Evolutionary conservation across 139 green algal genomes (phyloP).

Genomic region (Marvania coccoides): DNA sequence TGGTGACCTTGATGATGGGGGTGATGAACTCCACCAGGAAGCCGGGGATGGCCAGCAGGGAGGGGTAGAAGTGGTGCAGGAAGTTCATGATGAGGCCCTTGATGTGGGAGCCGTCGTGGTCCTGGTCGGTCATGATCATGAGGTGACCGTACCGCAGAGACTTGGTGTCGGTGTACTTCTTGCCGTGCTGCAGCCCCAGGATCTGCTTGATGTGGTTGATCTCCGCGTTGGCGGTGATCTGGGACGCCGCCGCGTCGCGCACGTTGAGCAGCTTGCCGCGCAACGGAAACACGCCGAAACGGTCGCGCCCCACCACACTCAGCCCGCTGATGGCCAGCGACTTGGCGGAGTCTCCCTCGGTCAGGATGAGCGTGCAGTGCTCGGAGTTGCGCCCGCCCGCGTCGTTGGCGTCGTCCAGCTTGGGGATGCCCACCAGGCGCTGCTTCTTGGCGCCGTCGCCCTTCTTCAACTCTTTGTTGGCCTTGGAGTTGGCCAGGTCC

Average conservation of each 20-base stretch:
- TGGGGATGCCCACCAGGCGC: constrained; percentile 77
- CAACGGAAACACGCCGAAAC: constrained; percentile 96
- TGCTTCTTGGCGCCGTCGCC: constrained; percentile 86
- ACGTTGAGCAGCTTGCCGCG: constrained; percentile 99
- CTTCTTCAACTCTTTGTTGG: constrained; percentile 95
- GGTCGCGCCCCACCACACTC: constrained; percentile 88
- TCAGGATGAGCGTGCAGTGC: constrained; percentile 99
- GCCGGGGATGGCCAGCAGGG: constrained; percentile 82
- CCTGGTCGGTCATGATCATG: constrained; percentile 99
- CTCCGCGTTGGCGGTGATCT: constrained; percentile 93
- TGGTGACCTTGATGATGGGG: constrained; percentile 96
- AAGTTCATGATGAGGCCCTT: constrained; percentile 99
- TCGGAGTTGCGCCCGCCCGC: constrained; percentile 76
- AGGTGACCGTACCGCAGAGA: constrained; percentile 95
- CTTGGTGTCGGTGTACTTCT: constrained; percentile 84
- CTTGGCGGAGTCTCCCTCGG: constrained; percentile 97
- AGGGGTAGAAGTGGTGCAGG: constrained; percentile 96
- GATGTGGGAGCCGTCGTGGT: constrained; percentile 99
- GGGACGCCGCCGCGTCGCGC: constrained; percentile 77
- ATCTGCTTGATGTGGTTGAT: constrained; percentile 99
- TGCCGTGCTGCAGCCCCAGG: constrained; percentile 73
- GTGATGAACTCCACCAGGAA: constrained; percentile 99
- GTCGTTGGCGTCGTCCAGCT: constrained; percentile 98
- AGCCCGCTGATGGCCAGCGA: constrained; percentile 90
- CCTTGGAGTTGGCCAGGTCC: constrained; percentile 85